Evolutionary conservation across 441 rosid genomes (phyloP).

Genomic region (Erodium moschatum): DNA sequence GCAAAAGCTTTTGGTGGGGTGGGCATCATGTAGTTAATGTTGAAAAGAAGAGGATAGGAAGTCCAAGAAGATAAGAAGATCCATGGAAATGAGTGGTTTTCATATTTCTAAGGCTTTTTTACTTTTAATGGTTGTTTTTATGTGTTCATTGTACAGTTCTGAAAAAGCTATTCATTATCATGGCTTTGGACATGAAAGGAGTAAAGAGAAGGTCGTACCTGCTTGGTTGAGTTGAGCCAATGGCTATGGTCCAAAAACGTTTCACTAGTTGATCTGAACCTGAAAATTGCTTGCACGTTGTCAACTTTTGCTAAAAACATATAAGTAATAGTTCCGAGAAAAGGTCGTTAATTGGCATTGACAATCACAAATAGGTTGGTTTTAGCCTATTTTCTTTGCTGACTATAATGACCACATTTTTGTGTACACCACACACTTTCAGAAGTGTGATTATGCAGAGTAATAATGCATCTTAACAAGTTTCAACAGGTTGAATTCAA

Average conservation of each 20-base stretch:
- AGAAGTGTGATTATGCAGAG: neutral
- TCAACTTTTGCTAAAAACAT: neutral
- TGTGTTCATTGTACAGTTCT: constrained; percentile 4
- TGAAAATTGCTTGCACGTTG: neutral
- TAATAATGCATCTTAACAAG: neutral
- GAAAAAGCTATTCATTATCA: neutral
- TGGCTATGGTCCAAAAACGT: neutral
- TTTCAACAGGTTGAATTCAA: neutral
- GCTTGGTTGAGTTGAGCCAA: constrained; percentile 7
- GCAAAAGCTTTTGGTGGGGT: constrained; percentile 3
- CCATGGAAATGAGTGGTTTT: neutral
- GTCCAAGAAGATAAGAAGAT: neutral
- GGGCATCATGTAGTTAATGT: constrained; percentile 3
- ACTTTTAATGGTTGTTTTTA: neutral
- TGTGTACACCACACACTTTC: neutral
- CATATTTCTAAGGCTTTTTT: neutral
- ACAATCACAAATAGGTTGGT: neutral
- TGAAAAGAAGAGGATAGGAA: neutral
- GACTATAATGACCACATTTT: neutral
- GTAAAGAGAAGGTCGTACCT: constrained; percentile 2
- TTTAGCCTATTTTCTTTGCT: neutral
- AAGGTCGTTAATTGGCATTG: too few relatives aligned
- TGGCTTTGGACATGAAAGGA: constrained; percentile 4
- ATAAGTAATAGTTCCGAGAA: too few relatives aligned
- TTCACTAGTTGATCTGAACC: neutral